phyloP scores from a whole-genome alignment of 768 basidiomycete species.

The Lactarius indigo region DNA sequence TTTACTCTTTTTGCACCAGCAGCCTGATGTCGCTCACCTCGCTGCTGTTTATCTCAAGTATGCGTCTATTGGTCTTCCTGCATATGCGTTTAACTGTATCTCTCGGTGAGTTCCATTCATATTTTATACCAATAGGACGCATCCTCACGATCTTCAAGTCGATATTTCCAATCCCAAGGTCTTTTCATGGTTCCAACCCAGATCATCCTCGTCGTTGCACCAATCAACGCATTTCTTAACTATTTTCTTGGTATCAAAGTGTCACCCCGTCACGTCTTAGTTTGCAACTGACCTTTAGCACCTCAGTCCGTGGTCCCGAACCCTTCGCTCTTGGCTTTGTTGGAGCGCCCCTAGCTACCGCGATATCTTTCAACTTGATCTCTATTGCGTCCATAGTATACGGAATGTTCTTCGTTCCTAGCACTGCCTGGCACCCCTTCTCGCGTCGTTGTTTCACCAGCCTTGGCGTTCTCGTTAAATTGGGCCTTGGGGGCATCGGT shows the following conservation, averaged over 20 bases:
- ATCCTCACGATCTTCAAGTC: constrained; percentile 34
- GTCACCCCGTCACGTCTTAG: not conserved
- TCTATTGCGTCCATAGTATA: constrained; percentile 58
- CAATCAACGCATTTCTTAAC: constrained; percentile 79
- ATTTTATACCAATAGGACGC: not conserved
- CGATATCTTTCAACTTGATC: constrained; percentile 86
- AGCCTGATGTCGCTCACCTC: constrained; percentile 76
- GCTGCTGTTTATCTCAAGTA: constrained; percentile 77
- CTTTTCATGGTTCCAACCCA: constrained; percentile 83
- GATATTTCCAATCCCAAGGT: constrained; percentile 84
- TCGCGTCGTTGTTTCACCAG: constrained; percentile 59
- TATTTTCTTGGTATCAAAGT: constrained; percentile 66
- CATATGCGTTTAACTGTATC: constrained; percentile 56
- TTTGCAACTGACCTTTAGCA: constrained; percentile 7
- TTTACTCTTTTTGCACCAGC: constrained; percentile 71
- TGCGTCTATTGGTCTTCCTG: constrained; percentile 76
- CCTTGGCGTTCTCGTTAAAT: constrained; percentile 62
- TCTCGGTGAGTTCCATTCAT: constrained; percentile 39
- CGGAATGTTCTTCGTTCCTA: constrained; percentile 57
- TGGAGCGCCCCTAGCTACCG: constrained; percentile 89
- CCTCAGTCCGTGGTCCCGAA: constrained; percentile 74
- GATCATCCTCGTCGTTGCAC: constrained; percentile 78
- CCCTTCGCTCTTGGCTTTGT: constrained; percentile 81
- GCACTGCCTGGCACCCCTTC: constrained; percentile 81
- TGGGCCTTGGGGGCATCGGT: constrained; percentile 83